These are phyloP conservation scores for Alternaria atra DNA, from an alignment of 2,329 filamentous ascomycete genomes.

Conservation along the genomic window DNA sequence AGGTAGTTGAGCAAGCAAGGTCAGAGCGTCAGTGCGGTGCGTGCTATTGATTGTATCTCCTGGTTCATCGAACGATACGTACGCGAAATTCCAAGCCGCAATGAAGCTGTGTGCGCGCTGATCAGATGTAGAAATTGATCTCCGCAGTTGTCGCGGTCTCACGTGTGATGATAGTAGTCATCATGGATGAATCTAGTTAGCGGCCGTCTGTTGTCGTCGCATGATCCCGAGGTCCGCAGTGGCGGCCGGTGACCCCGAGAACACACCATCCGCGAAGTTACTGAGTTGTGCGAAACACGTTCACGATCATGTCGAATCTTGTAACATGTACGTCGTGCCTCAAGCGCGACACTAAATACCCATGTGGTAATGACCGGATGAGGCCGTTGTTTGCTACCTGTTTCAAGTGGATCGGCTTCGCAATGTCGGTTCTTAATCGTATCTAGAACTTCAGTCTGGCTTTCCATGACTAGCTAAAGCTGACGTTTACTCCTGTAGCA, in stretches of 20 bases:
- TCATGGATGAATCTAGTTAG: conserved; percentile 8
- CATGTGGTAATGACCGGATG: no score
- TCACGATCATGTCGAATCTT: no score
- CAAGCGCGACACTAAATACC: no score
- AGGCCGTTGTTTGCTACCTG: no score
- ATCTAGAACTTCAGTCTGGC: no score
- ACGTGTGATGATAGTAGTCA: conserved; percentile 9
- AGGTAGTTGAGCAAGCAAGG: conserved; percentile 1
- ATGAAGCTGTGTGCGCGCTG: conserved; percentile 4
- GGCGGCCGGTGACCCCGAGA: background rate
- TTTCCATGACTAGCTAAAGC: no score
- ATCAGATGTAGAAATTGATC: conserved; percentile 10
- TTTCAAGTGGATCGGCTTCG: no score
- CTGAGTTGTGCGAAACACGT: no score
- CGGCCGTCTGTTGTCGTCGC: background rate
- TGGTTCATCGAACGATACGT: conserved; percentile 5
- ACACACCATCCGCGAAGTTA: background rate
- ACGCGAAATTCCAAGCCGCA: background rate
- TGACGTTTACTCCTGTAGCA: no score
- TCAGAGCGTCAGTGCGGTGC: conserved; percentile 1
- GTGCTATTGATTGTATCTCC: background rate
- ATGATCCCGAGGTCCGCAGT: background rate
- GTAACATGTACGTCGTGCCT: no score
- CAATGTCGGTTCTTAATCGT: no score
- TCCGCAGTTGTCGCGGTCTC: conserved; percentile 17